These are phyloP conservation scores for Coprinopsis strossmayeri DNA, from an alignment of 768 basidiomycete species.

Conservation along the genomic window DNA sequence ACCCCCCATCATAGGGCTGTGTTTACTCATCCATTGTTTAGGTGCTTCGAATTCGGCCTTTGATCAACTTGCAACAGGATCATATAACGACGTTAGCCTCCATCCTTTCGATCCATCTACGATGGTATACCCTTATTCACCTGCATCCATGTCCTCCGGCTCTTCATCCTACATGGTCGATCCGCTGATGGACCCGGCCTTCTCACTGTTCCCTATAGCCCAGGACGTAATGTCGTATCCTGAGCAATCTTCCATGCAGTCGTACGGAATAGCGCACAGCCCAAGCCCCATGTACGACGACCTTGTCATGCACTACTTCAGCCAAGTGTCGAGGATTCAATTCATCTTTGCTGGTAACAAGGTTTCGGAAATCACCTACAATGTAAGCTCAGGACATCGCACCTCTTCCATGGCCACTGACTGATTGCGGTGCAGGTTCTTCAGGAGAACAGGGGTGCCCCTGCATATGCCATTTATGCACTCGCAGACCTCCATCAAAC, in stretches of 20 bases:
- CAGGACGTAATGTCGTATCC: constrained; percentile 6
- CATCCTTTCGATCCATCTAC: constrained; percentile 20
- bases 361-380: constrained; percentile 58
- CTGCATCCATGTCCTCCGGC: constrained; percentile 26
- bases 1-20: background rate
- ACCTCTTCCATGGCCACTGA: background rate
- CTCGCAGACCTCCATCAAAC: constrained; percentile 65
- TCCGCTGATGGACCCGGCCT: constrained; percentile 8
- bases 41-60: constrained; percentile 33
- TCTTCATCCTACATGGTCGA: constrained; percentile 17
- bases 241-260: constrained; percentile 6
- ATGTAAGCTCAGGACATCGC: constrained; percentile 35
- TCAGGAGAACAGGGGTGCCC: constrained; percentile 61
- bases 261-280: constrained; percentile 21
- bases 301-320: constrained; percentile 70
- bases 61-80: constrained; percentile 28
- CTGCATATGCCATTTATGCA: constrained; percentile 72
- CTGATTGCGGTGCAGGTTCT: no score
- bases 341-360: constrained; percentile 58
- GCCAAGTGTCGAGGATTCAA: constrained; percentile 60
- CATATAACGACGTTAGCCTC: constrained; percentile 27
- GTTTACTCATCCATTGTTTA: constrained; percentile 16
- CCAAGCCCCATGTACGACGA: constrained; percentile 44
- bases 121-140: constrained; percentile 12
- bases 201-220: constrained; percentile 15